Conservation (phyloP, 1,284 basidiomycete species). For the Meira miltonrushii region DNA sequence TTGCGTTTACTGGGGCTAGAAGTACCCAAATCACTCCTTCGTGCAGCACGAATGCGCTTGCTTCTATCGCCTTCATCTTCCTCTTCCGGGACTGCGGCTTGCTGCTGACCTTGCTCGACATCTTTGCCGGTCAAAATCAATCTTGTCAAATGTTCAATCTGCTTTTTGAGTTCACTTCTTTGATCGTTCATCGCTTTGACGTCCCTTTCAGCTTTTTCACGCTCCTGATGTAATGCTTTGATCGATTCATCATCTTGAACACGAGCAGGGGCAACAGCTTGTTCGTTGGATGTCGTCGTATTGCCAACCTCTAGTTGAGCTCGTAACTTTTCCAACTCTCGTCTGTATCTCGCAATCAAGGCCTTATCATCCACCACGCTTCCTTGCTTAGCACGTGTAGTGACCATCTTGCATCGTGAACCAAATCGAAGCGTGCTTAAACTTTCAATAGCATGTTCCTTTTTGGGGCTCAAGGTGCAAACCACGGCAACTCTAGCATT, state of each 20-base stretch:
- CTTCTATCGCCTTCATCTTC: not conserved
- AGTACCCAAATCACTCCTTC: constrained; percentile 13
- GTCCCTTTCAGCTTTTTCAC: constrained; percentile 13
- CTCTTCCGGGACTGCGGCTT: not conserved
- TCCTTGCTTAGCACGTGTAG: constrained; percentile 59
- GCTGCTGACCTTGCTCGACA: constrained; percentile 22
- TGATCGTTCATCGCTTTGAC: constrained; percentile 37
- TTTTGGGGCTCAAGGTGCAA: constrained; percentile 57
- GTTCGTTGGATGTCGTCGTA: not conserved
- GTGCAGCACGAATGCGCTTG: constrained; percentile 1
- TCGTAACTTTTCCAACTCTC: constrained; percentile 41
- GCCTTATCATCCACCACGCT: constrained; percentile 53
- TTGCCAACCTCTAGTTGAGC: constrained; percentile 18
- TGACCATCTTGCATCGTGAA: constrained; percentile 58
- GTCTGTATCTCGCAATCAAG: constrained; percentile 27
- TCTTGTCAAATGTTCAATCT: constrained; percentile 46
- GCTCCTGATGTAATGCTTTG: constrained; percentile 7
- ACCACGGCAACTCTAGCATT: constrained; percentile 82
- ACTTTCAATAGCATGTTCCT: constrained; percentile 58
- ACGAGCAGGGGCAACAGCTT: not conserved
- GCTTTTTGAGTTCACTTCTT: constrained; percentile 29
- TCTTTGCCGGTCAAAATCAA: constrained; percentile 42
- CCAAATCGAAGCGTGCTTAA: constrained; percentile 61
- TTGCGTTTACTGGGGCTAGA: constrained; percentile 8
- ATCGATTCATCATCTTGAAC: not conserved